Conservation (phyloP, 1,139 yeast genomes). For the Candida sanyaensis region DNA sequence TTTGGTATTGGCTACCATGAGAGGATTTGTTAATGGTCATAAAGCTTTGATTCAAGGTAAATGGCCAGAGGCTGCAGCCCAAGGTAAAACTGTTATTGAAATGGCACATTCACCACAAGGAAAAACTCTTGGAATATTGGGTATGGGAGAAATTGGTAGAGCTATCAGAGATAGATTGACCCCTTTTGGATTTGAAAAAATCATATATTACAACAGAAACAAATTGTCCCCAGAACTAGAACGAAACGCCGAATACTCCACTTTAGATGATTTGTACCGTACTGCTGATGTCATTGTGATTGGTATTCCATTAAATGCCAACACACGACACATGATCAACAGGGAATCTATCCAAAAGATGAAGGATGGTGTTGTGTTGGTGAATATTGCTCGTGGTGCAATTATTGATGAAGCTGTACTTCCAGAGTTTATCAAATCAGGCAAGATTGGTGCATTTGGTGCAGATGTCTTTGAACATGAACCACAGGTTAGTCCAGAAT, state of each 20-base stretch:
- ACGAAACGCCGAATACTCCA: slow-evolving; percentile 53
- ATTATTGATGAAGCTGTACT: slow-evolving; percentile 68
- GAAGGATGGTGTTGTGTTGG: slow-evolving; percentile 65
- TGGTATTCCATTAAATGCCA: slow-evolving; percentile 57
- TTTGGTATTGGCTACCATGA: slow-evolving; percentile 61
- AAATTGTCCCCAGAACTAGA: slow-evolving; percentile 55
- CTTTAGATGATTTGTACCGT: slow-evolving; percentile 55
- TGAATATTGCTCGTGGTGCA: slow-evolving; percentile 76
- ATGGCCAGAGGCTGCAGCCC: slow-evolving; percentile 40
- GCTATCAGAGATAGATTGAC: slow-evolving; percentile 59
- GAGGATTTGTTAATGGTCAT: slow-evolving; percentile 56
- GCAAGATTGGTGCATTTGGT: slow-evolving; percentile 72
- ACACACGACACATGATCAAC: slow-evolving; percentile 60
- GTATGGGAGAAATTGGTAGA: slow-evolving; percentile 77
- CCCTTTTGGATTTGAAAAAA: slow-evolving; percentile 64
- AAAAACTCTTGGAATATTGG: slow-evolving; percentile 62
- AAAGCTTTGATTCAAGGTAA: slow-evolving; percentile 52
- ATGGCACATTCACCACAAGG: slow-evolving; percentile 56
- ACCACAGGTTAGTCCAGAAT: slow-evolving; percentile 64
- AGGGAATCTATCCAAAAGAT: slow-evolving; percentile 52
- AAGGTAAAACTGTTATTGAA: slow-evolving; percentile 25
- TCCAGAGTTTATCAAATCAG: slow-evolving; percentile 59
- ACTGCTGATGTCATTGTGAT: slow-evolving; percentile 59
- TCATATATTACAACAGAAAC: slow-evolving; percentile 60
- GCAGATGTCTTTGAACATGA: slow-evolving; percentile 83